Base-by-base conservation (phyloP, 2,329 filamentous ascomycete species). In the Cytospora piceicola region DNA sequence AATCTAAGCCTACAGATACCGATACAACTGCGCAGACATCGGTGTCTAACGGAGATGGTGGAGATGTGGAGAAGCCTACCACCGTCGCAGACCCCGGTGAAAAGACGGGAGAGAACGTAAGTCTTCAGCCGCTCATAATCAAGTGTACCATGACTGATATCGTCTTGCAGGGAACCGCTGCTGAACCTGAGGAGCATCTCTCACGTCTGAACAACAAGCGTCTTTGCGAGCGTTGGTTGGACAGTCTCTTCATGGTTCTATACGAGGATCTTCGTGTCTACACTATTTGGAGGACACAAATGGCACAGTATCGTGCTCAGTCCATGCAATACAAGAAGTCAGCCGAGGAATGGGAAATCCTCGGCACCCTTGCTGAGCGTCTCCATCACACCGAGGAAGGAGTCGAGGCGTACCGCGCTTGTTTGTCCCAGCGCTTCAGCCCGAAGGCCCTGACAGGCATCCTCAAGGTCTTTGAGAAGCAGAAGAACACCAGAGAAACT, bases 211-310 rank as follows among this genome's bases (percentile, higher is more conserved):
- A 96, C 76, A 97, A 97, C 78, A 99, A 99, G 81, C 90, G 95
- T 0, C 86, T 99, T 1, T 99, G 95, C 74, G 95, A 99, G 78
- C 89, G 95, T 71, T 99, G 95, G 95, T 85, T 99, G 2, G 95
- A 99, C 78, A 98, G 96, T 73, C 85, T 99, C 27, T 99, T 99
- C 81, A 99, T 99, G 95, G 95, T 98, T 0, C 85, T 99, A 3
- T 99, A 99, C 76, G 95, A 99, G 77, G 95, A 99, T 74, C 85
- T 99, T 22, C 92, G 95, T 58, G 94, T 99, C 55, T 99, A 99
- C 82, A 99, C 95, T 15, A 99, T 99, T 77, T 99, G 95, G 95
- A 90, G 95, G 64, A 98, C 95, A 0, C 95, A 99, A 77, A 95
- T 98, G 88, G 92, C 93, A 0, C 94, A 98, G 76, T 97, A 94